Evolutionary conservation across 768 basidiomycete species (phyloP).

Genomic region (Suillus tomentosus): DNA sequence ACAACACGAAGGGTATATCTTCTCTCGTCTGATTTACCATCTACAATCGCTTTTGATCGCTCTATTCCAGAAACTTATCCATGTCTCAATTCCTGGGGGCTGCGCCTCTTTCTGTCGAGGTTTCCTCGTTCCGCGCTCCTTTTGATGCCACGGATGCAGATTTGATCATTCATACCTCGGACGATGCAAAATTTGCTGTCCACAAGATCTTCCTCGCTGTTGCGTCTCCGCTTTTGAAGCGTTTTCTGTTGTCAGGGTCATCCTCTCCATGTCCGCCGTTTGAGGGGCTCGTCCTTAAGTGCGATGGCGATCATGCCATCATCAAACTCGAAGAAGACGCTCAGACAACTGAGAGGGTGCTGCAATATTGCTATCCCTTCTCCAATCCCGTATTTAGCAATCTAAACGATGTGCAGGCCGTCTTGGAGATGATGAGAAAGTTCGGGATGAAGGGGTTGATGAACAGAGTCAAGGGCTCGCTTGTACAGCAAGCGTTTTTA

Average conservation of each 20-base stretch:
- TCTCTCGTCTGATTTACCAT: not conserved
- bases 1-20: slow-evolving; percentile 5
- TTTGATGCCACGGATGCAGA: slow-evolving; percentile 45
- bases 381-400: slow-evolving; percentile 32
- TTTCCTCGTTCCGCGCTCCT: slow-evolving; percentile 30
- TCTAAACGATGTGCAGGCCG: slow-evolving; percentile 37
- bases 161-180: slow-evolving; percentile 43
- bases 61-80: slow-evolving; percentile 1
- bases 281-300: slow-evolving; percentile 25
- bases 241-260: slow-evolving; percentile 26
- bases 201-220: slow-evolving; percentile 43
- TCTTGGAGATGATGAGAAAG: slow-evolving; percentile 40
- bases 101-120: slow-evolving; percentile 32
- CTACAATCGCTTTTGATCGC: slow-evolving; percentile 1
- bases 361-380: slow-evolving; percentile 41
- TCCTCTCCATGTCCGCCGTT: slow-evolving; percentile 32
- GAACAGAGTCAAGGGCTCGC: slow-evolving; percentile 29
- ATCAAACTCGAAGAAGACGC: slow-evolving; percentile 37
- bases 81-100: slow-evolving; percentile 31
- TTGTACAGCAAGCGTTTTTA: slow-evolving; percentile 28
- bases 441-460: slow-evolving; percentile 40
- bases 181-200: slow-evolving; percentile 46
- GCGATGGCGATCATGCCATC: slow-evolving; percentile 26
- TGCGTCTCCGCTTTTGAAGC: slow-evolving; percentile 44
- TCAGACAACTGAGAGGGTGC: slow-evolving; percentile 32